A percentile compares a stretch with the other conserved stretches of the same genome.
Conservation (phyloP, 2,329 filamentous ascomycete species). For the Diaporthe longicolla region DNA sequence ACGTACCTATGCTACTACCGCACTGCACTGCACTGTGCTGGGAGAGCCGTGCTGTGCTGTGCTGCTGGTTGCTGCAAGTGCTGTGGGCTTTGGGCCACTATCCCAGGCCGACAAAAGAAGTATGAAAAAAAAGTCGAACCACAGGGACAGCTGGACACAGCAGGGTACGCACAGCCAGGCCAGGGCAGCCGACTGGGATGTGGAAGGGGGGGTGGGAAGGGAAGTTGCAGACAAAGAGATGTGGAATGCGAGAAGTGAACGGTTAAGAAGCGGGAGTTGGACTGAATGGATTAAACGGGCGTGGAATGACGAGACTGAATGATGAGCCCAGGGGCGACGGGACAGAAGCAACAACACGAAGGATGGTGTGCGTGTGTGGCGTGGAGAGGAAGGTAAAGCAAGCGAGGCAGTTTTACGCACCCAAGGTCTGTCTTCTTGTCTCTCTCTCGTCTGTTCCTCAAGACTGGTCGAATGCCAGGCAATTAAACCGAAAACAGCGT, state of each 20-base stretch:
- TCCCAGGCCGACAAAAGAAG: slow-evolving; percentile 15
- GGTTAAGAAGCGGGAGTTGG: slow-evolving; percentile 16
- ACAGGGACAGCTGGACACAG: slow-evolving; percentile 2
- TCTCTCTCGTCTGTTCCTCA: not conserved
- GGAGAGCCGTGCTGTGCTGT: slow-evolving; percentile 11
- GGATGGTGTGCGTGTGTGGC: not conserved
- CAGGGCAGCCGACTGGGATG: slow-evolving; percentile 5
- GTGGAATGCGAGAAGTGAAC: slow-evolving; percentile 14
- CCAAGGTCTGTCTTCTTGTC: slow-evolving; percentile 6
- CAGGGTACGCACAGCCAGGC: slow-evolving; percentile 20
- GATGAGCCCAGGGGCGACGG: slow-evolving; percentile 9
- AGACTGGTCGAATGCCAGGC: slow-evolving; percentile 1
- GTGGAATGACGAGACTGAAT: slow-evolving; percentile 30
- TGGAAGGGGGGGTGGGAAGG: slow-evolving; percentile 2
- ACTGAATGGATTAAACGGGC: slow-evolving; percentile 10
- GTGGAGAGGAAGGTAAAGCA: not conserved
- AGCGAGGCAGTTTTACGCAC: slow-evolving; percentile 12
- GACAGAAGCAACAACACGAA: slow-evolving; percentile 2
- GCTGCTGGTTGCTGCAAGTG: slow-evolving; percentile 10
- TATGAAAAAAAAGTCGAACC: not conserved
- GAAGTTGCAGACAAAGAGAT: slow-evolving; percentile 18
- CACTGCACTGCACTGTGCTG: slow-evolving; percentile 29
- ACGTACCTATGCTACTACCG: slow-evolving; percentile 28
- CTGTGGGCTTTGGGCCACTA: slow-evolving; percentile 25
- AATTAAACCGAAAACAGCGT: slow-evolving; percentile 21